Evolutionary conservation across 257 asterid genomes (phyloP).

Genomic region (Plantago elongata): DNA sequence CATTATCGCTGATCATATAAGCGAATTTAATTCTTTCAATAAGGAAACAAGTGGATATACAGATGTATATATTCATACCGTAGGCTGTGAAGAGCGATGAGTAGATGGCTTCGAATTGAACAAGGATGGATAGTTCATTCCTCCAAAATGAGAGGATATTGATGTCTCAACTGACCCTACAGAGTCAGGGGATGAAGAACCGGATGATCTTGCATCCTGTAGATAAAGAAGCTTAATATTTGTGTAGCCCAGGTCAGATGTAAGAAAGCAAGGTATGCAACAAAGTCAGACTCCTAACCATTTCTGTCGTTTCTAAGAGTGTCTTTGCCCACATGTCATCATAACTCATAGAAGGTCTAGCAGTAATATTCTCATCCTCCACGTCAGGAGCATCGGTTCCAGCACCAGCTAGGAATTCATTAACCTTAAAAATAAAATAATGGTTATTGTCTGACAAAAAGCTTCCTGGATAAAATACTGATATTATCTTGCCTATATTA

Average conservation of each 20-base stretch:
- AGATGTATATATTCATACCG: conserved; percentile 37
- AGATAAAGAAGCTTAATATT: conserved; percentile 13
- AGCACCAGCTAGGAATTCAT: conserved; percentile 97
- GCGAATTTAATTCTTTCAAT: background rate
- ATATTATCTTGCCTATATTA: too few relatives aligned
- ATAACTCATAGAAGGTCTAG: conserved; percentile 93
- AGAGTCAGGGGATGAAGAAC: conserved; percentile 97
- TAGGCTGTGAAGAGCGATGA: conserved; percentile 55
- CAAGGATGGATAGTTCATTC: conserved; percentile 95
- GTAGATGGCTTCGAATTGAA: conserved; percentile 91
- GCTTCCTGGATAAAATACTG: too few relatives aligned
- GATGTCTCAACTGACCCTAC: conserved; percentile 94
- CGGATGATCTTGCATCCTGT: conserved; percentile 93
- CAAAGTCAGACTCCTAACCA: conserved; percentile 37
- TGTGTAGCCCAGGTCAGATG: conserved; percentile 14
- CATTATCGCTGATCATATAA: too few relatives aligned
- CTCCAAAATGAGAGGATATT: conserved; percentile 94
- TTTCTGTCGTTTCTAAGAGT: conserved; percentile 81
- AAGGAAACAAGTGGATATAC: conserved; percentile 12
- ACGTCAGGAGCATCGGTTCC: conserved; percentile 99
- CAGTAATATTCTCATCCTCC: conserved; percentile 82
- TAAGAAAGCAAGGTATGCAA: conserved; percentile 16
- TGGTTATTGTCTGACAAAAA: background rate
- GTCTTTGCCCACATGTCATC: conserved; percentile 99
- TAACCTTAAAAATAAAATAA: conserved; percentile 45